Evolutionary conservation across 2,329 filamentous ascomycete species (phyloP).

Genomic region (Lecanosticta acicola): DNA sequence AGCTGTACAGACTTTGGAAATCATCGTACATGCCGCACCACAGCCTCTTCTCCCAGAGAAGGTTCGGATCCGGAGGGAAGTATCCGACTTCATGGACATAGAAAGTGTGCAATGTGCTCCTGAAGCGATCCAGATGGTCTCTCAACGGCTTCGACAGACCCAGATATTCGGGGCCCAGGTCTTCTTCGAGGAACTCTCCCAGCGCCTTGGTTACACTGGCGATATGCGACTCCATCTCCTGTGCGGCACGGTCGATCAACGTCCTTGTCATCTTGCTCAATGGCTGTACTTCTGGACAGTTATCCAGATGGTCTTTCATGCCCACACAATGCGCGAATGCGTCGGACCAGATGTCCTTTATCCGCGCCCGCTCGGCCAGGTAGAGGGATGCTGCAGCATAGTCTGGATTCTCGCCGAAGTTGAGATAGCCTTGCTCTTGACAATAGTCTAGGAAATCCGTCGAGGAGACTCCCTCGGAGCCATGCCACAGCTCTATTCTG

Average conservation of each 20-base stretch:
- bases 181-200: conserved; percentile 63
- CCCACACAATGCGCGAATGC: conserved; percentile 74
- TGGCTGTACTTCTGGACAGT: conserved; percentile 58
- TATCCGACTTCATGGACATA: conserved; percentile 64
- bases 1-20: conserved; percentile 65
- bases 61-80: conserved; percentile 57
- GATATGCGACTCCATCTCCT: conserved; percentile 62
- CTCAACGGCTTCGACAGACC: conserved; percentile 57
- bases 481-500: conserved; percentile 48
- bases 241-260: conserved; percentile 57
- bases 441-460: conserved; percentile 55
- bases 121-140: conserved; percentile 66
- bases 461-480: conserved; percentile 31
- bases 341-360: conserved; percentile 62
- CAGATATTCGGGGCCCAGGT: conserved; percentile 61
- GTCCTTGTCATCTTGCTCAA: conserved; percentile 50
- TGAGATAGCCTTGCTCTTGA: conserved; percentile 63
- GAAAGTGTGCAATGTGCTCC: conserved; percentile 60
- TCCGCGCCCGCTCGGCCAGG: conserved; percentile 60
- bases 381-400: conserved; percentile 64
- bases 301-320: conserved; percentile 59
- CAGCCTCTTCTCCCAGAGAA: conserved; percentile 53
- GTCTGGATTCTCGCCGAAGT: conserved; percentile 59
- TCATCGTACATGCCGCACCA: conserved; percentile 61
- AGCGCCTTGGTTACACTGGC: conserved; percentile 54